Evolutionary conservation across 805 yeast species (phyloP), one percentile per base, ranked within the genome.

Genomic region (Candida morakotiae): DNA sequence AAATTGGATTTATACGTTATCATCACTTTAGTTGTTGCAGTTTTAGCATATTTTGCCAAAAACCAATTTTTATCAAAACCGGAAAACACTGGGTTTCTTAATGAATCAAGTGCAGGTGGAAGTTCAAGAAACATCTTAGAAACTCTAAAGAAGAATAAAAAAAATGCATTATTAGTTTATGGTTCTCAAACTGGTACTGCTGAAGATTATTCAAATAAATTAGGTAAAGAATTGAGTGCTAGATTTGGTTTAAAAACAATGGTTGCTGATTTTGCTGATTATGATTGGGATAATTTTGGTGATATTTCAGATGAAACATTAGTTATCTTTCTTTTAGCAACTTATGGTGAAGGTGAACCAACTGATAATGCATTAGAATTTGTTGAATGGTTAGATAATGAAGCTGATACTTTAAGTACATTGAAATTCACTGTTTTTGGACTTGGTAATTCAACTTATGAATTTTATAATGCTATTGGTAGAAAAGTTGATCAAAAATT

Each of bases 181-280:
- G 98, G 96, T 13, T 89, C 98, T 10, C 99, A 93, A 64, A 93
- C 98, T 4, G 98, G 98, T 46, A 93, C 98, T 13, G 96, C 98
- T 30, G 98, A 93, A 64, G 98, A 93, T 55, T 91, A 88, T 52
- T 95, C 97, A 14, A 77, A 83, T 49, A 86, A 91, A 56, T 81
- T 88, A 49, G 79, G 95, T 33, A 88, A 89, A 56, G 98, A 93
- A 58, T 78, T 91, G 51, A 78, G 80, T 49, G 70, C 94, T 19
- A 76, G 83, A 57, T 89, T 83, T 56, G 87, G 89, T 31, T 71
- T 93, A 48, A 78, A 81, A 45, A 79, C 91, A 2, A 78, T 93
- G 83, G 78, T 83, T 41, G 93, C 83, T 7, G 98, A 91, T 60
- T 72, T 88, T 35, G 95, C 89, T 29, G 91, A 86, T 53, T 88